These are phyloP conservation scores for Neonectria magnoliae DNA, from an alignment of 2,329 filamentous ascomycete genomes.

Conservation along the genomic window DNA sequence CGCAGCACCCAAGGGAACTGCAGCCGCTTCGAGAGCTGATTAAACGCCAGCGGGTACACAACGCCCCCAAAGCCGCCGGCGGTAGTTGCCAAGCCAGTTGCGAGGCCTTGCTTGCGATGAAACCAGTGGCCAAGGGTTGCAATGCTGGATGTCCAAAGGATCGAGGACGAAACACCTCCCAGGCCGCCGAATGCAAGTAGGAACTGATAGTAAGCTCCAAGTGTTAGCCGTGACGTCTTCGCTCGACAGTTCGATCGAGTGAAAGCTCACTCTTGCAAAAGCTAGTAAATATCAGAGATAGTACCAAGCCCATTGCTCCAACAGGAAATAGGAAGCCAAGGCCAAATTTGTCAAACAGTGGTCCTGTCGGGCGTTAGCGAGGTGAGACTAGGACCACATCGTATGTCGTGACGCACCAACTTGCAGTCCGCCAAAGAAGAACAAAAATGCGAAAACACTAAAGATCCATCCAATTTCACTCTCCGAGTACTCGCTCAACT, in stretches of 20 bases:
- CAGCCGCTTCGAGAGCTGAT: conserved; percentile 41
- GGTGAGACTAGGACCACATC: background rate
- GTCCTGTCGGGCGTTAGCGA: background rate
- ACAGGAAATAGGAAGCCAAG: background rate
- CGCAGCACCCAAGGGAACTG: conserved; percentile 44
- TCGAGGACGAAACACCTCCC: conserved; percentile 70
- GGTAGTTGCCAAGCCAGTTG: conserved; percentile 75
- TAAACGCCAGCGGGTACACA: conserved; percentile 53
- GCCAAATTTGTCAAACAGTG: conserved; percentile 11
- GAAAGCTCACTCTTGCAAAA: background rate
- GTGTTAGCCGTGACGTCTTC: too few species aligned
- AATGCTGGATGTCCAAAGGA: conserved; percentile 76
- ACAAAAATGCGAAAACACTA: conserved; percentile 74
- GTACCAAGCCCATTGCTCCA: conserved; percentile 5
- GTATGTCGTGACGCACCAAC: conserved; percentile 54
- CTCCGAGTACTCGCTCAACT: conserved; percentile 2
- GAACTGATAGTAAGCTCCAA: conserved; percentile 72
- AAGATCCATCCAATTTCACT: conserved; percentile 72
- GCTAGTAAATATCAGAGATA: conserved; percentile 3
- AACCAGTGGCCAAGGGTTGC: conserved; percentile 78
- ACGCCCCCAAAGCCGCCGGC: conserved; percentile 70
- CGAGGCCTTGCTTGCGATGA: conserved; percentile 68
- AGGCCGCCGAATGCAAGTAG: conserved; percentile 74
- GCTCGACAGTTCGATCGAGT: background rate
- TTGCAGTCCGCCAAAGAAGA: conserved; percentile 77